A percentile compares a stretch with the other conserved stretches of the same genome.
Conservation (phyloP, 1,284 basidiomycete genomes). For the Lentinula novae-zelandiae region DNA sequence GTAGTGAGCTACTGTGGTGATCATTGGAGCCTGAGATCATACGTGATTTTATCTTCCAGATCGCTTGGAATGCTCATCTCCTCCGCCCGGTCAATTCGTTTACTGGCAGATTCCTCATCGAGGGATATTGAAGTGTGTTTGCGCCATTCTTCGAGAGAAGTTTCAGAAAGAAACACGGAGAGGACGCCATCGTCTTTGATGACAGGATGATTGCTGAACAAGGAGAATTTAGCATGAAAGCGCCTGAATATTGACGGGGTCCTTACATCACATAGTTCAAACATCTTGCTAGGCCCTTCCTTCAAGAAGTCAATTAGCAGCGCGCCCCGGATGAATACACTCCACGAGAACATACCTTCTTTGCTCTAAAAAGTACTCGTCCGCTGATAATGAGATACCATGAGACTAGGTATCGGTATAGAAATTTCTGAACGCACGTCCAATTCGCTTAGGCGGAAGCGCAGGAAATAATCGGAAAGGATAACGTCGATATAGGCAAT, state of each 20-base stretch:
- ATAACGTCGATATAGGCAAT: constrained; percentile 75
- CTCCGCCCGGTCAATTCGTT: constrained; percentile 77
- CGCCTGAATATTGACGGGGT: background rate
- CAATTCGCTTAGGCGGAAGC: constrained; percentile 87
- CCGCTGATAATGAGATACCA: constrained; percentile 44
- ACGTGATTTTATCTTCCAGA: constrained; percentile 85
- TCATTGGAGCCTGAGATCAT: constrained; percentile 25
- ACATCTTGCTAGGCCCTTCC: constrained; percentile 80
- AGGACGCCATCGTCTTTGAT: constrained; percentile 84
- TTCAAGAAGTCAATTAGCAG: constrained; percentile 26
- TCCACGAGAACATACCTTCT: constrained; percentile 49
- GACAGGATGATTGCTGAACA: constrained; percentile 79
- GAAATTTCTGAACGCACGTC: constrained; percentile 52
- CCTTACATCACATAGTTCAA: constrained; percentile 74
- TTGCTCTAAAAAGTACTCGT: constrained; percentile 86
- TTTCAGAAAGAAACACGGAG: constrained; percentile 75
- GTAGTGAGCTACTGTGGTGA: constrained; percentile 7
- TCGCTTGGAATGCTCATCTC: constrained; percentile 92
- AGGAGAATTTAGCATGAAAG: background rate
- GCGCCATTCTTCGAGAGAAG: constrained; percentile 83
- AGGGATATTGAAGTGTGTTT: constrained; percentile 69
- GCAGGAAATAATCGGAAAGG: constrained; percentile 90
- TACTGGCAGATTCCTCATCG: constrained; percentile 84
- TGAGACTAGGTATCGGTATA: constrained; percentile 4
- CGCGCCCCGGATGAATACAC: background rate